Conservation (phyloP, 1,284 basidiomycete genomes). For the Earliella scabrosa region DNA sequence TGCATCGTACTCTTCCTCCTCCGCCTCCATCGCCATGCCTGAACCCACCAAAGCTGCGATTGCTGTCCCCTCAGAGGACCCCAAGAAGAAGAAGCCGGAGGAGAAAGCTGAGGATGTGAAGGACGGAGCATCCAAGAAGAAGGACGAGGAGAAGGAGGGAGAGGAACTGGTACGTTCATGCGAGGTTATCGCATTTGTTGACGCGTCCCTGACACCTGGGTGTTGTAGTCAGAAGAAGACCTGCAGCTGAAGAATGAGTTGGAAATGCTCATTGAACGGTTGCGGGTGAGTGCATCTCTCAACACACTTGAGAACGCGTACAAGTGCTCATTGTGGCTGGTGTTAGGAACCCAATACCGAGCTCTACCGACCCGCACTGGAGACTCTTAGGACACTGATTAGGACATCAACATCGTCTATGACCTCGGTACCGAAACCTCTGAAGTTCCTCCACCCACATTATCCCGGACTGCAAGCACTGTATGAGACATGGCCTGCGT, state of each 20-base stretch:
- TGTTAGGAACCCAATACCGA: slow-evolving; percentile 84
- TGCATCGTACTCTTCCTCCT: slow-evolving; percentile 5
- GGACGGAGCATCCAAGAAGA: slow-evolving; percentile 44
- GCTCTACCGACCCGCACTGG: slow-evolving; percentile 90
- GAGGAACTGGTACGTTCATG: slow-evolving; percentile 80
- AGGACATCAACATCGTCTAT: slow-evolving; percentile 98
- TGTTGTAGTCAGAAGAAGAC: slow-evolving; percentile 89
- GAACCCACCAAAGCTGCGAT: slow-evolving; percentile 59
- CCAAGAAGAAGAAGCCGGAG: slow-evolving; percentile 67
- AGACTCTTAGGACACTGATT: slow-evolving; percentile 93
- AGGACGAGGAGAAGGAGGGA: slow-evolving; percentile 63
- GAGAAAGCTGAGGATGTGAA: slow-evolving; percentile 43
- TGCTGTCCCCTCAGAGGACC: slow-evolving; percentile 71
- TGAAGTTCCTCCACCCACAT: slow-evolving; percentile 97
- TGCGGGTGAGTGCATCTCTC: slow-evolving; percentile 66
- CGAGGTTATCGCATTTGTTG: no score
- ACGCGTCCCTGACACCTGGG: not conserved
- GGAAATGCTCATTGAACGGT: slow-evolving; percentile 95
- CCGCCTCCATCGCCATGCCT: slow-evolving; percentile 46
- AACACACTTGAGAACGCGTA: slow-evolving; percentile 2
- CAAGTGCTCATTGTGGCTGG: slow-evolving; percentile 10
- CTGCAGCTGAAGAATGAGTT: slow-evolving; percentile 93
- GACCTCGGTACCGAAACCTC: slow-evolving; percentile 99
- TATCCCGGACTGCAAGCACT: slow-evolving; percentile 88
- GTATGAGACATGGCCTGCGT: slow-evolving; percentile 80